These are phyloP conservation scores for Trichoderma arundinaceum DNA, from an alignment of 2,329 filamentous ascomycete genomes.

Conservation along the genomic window DNA sequence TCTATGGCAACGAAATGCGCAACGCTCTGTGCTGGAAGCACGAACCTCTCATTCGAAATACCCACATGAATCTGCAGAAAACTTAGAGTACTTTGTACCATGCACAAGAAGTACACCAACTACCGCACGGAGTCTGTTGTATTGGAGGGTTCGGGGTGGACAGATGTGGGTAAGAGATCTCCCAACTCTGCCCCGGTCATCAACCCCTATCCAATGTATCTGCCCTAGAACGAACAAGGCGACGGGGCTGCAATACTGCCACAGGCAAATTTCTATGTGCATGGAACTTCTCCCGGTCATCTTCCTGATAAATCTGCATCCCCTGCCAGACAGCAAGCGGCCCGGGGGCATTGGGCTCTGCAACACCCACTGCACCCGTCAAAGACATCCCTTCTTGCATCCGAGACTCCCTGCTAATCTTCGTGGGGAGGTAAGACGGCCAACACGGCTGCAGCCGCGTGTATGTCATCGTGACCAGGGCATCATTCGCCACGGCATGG, in stretches of 20 bases:
- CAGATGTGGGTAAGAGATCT: slow-evolving; percentile 10
- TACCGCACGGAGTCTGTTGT: background rate
- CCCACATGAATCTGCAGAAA: background rate
- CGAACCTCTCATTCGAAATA: background rate
- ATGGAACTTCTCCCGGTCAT: slow-evolving; percentile 9
- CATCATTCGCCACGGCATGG: slow-evolving; percentile 12
- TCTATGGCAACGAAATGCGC: background rate
- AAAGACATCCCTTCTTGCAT: slow-evolving; percentile 24
- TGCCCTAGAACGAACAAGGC: background rate
- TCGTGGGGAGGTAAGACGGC: slow-evolving; percentile 30
- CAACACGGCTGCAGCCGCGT: slow-evolving; percentile 32
- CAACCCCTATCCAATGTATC: slow-evolving; percentile 11
- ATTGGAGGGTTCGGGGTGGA: background rate
- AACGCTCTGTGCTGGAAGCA: background rate
- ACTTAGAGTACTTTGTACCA: background rate
- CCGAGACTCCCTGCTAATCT: slow-evolving; percentile 25
- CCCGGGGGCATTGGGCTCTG: slow-evolving; percentile 11
- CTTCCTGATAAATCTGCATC: background rate
- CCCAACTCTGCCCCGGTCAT: background rate
- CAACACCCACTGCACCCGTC: slow-evolving; percentile 21
- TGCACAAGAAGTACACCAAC: background rate
- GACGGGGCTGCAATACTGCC: background rate
- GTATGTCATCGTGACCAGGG: slow-evolving; percentile 29
- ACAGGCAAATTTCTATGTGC: background rate
- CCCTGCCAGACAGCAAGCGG: slow-evolving; percentile 17